A percentile compares a stretch with the other conserved stretches of the same genome.
These are phyloP conservation scores for Sequoiadendron giganteum DNA, from an alignment of 75 land plant genomes.

Conservation along the genomic window DNA sequence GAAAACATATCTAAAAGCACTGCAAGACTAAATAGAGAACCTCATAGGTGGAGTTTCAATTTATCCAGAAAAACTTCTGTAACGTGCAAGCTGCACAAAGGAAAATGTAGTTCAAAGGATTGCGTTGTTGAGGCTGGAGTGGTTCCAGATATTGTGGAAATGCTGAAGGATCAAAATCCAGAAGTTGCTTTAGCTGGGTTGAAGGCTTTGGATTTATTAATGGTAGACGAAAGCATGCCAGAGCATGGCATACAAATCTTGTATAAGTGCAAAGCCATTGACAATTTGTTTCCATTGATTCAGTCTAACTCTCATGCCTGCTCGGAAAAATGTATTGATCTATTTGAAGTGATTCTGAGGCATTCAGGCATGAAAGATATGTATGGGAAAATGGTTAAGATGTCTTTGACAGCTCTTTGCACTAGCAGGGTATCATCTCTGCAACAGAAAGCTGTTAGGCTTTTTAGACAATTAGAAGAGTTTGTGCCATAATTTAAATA, in stretches of 20 bases:
- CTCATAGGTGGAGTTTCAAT: neutral
- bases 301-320: constrained; percentile 3
- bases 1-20: constrained; percentile 17
- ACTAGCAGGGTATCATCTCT: constrained; percentile 11
- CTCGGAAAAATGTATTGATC: constrained; percentile 12
- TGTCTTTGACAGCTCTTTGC: constrained; percentile 17
- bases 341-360: constrained; percentile 16
- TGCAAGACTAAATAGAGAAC: constrained; percentile 9
- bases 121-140: constrained; percentile 29
- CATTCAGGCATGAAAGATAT: constrained; percentile 12
- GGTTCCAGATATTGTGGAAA: constrained; percentile 17
- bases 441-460: constrained; percentile 10
- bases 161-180: constrained; percentile 14
- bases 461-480: constrained; percentile 2
- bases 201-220: constrained; percentile 14
- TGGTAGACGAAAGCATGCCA: constrained; percentile 11
- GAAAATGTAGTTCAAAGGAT: constrained; percentile 21
- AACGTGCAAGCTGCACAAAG: constrained; percentile 22
- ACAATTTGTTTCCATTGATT: constrained; percentile 9
- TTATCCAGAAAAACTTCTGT: neutral
- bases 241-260: constrained; percentile 18
- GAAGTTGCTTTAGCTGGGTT: constrained; percentile 23
- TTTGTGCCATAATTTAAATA: neutral
- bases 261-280: constrained; percentile 19
- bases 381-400: constrained; percentile 18